A percentile compares a stretch with the other conserved stretches of the same genome.
These are phyloP conservation scores for Russula sp. DNA, from an alignment of 768 basidiomycete genomes.

Conservation along the genomic window DNA sequence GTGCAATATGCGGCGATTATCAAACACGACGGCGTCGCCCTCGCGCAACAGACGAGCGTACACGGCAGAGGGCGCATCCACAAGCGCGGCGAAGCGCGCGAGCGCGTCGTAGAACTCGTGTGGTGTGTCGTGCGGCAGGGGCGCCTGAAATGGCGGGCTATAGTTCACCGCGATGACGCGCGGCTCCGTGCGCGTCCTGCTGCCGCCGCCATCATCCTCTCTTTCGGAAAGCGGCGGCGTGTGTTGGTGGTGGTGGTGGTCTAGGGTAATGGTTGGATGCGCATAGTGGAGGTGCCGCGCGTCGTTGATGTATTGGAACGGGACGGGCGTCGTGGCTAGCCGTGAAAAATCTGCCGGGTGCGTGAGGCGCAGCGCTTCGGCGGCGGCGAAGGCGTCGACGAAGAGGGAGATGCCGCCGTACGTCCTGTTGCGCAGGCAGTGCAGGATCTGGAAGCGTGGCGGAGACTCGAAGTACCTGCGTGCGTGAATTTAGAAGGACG, in stretches of 20 bases:
- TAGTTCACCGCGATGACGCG: constrained; percentile 73
- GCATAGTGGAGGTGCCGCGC: constrained; percentile 69
- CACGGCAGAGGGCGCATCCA: constrained; percentile 45
- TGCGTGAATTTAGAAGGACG: background rate
- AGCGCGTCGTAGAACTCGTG: constrained; percentile 57
- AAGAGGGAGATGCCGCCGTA: constrained; percentile 80
- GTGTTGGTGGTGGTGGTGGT: constrained; percentile 9
- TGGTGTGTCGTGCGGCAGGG: constrained; percentile 51
- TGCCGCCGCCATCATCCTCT: no score
- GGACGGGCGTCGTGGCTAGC: constrained; percentile 59
- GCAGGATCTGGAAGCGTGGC: constrained; percentile 87
- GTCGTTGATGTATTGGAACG: constrained; percentile 89
- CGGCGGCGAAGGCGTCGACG: constrained; percentile 70
- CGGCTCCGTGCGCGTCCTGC: background rate
- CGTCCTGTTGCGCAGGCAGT: constrained; percentile 82
- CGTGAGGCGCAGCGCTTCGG: constrained; percentile 40
- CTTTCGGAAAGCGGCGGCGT: background rate
- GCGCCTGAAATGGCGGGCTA: constrained; percentile 91
- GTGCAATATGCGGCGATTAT: constrained; percentile 86
- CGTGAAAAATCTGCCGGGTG: constrained; percentile 47
- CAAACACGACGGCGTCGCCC: constrained; percentile 85
- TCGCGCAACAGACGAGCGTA: constrained; percentile 65
- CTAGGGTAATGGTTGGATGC: constrained; percentile 73
- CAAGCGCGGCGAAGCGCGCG: constrained; percentile 45
- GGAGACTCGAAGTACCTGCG: constrained; percentile 84